Base-by-base conservation (phyloP, 2,329 filamentous ascomycete species). In the Scytalidium sp. region DNA sequence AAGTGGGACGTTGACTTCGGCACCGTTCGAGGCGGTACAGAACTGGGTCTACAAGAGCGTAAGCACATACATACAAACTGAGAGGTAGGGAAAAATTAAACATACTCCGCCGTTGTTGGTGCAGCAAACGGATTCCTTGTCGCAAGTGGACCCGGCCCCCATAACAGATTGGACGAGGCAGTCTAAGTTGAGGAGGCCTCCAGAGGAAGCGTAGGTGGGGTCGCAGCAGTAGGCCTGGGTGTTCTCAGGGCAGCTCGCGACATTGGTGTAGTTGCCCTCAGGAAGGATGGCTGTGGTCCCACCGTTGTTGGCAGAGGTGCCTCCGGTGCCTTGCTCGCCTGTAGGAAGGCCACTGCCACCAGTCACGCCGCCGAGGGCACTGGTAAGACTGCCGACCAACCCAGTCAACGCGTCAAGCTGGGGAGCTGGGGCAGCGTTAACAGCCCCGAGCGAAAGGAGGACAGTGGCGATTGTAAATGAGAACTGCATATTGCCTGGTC, bases 21-120 rank as follows among this genome's bases (percentile, higher is more conserved):
- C 15, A n/a, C 32, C 32, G 13, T 36, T 36, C 11, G 4, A 15
- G 13, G 7, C 5, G 17, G 32, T 36, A n/a, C 32, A 36, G 15
- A n/a, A 84, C 92, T 66, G 92, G 97, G 72, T 97, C 96, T 76
- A 91, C 96, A 72, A 78, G 97, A 61, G 92, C 71, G 96, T 91
- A 19, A 92, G 92, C 46, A 86, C 91, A 88, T 97, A 75, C 73
- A 64, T 47, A n/a, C n/a, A n/a, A 51, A 39, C 19, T 9, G 21
- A 32, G 3, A 17, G n/a, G 20, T 8, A 49, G n/a, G 25, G 41
- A 10, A 45, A 39, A 21, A 45, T 51, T 13, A n/a, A 52, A 45
- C 32, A 15, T 36, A 36, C 32, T 36, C 32, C 32, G 32, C 32
- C 13, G 5, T 36, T 36, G 27, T 49, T 45, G 20, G 39, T 7